A percentile compares a stretch with the other conserved stretches of the same genome.
Evolutionary conservation across 1,284 basidiomycete species (phyloP).

Genomic region (Marasmius fiardii): DNA sequence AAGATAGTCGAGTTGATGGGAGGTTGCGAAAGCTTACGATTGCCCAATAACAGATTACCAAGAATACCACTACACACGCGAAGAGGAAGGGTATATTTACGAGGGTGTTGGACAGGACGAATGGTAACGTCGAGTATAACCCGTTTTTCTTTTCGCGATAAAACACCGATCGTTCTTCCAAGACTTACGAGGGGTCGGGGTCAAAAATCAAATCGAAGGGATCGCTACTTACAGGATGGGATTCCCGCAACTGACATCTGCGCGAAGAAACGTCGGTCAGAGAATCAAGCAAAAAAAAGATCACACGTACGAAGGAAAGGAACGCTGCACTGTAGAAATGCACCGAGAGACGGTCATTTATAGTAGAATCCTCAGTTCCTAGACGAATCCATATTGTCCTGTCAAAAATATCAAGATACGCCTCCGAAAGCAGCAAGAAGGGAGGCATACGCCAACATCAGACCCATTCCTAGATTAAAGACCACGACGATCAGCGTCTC

Average conservation of each 20-base stretch:
- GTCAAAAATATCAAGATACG: not conserved
- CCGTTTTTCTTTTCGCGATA: conserved; percentile 52
- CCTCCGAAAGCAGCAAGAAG: not conserved
- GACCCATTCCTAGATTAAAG: conserved; percentile 41
- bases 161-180: conserved; percentile 53
- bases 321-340: conserved; percentile 59
- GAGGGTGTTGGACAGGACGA: conserved; percentile 51
- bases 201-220: not conserved
- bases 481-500: not conserved
- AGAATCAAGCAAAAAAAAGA: not conserved
- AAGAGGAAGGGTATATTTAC: conserved; percentile 58
- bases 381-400: conserved; percentile 58
- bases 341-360: conserved; percentile 40
- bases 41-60: conserved; percentile 39
- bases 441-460: conserved; percentile 45
- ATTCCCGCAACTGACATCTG: conserved; percentile 51
- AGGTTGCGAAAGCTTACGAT: conserved; percentile 24
- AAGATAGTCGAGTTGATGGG: not conserved
- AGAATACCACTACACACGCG: conserved; percentile 46
- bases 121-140: conserved; percentile 52
- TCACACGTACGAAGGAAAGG: conserved; percentile 47
- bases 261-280: not conserved
- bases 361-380: conserved; percentile 32
- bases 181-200: conserved; percentile 24
- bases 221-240: conserved; percentile 32